phyloP scores from a whole-genome alignment of 305 asterid species.

The Fraxinus latifolia region DNA sequence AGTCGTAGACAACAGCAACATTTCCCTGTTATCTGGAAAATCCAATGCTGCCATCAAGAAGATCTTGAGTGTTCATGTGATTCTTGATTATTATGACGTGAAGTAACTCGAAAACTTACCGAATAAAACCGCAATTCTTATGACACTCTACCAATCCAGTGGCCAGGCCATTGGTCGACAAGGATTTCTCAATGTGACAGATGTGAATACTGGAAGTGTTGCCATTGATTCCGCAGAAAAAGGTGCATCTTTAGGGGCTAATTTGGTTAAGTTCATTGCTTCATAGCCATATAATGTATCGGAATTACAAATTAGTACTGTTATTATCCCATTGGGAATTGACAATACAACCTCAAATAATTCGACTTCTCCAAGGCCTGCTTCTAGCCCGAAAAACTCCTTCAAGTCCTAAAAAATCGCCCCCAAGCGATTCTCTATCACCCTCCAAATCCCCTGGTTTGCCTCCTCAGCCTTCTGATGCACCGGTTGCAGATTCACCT shows the following conservation, averaged over 20 bases:
- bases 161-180: slow-evolving; percentile 47
- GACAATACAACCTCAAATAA: slow-evolving; percentile 17
- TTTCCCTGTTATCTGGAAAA: slow-evolving; percentile 36
- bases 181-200: slow-evolving; percentile 50
- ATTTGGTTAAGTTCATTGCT: slow-evolving; percentile 36
- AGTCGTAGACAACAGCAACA: slow-evolving; percentile 42
- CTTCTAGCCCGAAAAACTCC: slow-evolving; percentile 20
- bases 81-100: slow-evolving; percentile 57
- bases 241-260: slow-evolving; percentile 38
- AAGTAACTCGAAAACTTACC: slow-evolving; percentile 32
- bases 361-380: slow-evolving; percentile 18
- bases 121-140: slow-evolving; percentile 24
- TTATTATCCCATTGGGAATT: slow-evolving; percentile 43
- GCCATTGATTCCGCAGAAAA: slow-evolving; percentile 40
- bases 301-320: slow-evolving; percentile 39
- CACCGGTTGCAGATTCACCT: slow-evolving; percentile 22
- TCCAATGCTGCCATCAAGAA: slow-evolving; percentile 22
- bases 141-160: slow-evolving; percentile 53
- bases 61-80: slow-evolving; percentile 47
- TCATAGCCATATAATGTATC: slow-evolving; percentile 46
- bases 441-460: slow-evolving; percentile 16
- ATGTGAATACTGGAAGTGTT: slow-evolving; percentile 13
- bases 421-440: slow-evolving; percentile 15
- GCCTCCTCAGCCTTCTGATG: slow-evolving; percentile 16
- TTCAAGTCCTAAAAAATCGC: neutral